These are phyloP conservation scores for Geranium incanum DNA, from an alignment of 441 rosid species.

Conservation along the genomic window DNA sequence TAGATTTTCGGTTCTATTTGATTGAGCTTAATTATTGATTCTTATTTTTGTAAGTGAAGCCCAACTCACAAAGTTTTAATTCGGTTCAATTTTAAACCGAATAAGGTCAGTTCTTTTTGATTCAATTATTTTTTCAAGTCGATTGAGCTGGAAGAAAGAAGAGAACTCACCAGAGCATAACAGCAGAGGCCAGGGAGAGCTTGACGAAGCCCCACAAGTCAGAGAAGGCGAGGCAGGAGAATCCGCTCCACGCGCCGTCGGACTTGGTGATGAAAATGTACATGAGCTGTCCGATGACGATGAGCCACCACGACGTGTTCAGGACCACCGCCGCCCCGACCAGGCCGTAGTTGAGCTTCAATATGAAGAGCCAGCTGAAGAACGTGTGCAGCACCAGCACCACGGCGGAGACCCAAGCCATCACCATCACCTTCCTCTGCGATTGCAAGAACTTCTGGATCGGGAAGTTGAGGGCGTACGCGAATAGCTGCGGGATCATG, in stretches of 20 bases:
- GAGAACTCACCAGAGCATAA: conserved; percentile 42
- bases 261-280: conserved; percentile 40
- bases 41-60: too few relatives aligned
- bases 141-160: too few relatives aligned
- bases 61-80: too few relatives aligned
- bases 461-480: too few relatives aligned
- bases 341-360: conserved; percentile 37
- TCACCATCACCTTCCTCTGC: conserved; percentile 47
- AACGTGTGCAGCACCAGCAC: conserved; percentile 34
- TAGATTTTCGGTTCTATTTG: too few relatives aligned
- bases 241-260: conserved; percentile 41
- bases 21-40: too few relatives aligned
- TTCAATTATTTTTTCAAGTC: too few relatives aligned
- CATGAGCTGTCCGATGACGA: conserved; percentile 31
- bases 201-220: conserved; percentile 40
- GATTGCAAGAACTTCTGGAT: conserved; percentile 38
- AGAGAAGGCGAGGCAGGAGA: conserved; percentile 42
- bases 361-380: conserved; percentile 33
- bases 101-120: too few relatives aligned
- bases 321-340: conserved; percentile 11
- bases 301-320: conserved; percentile 48
- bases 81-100: too few relatives aligned
- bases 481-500: too few relatives aligned
- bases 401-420: conserved; percentile 36
- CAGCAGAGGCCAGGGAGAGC: conserved; percentile 50